Evolutionary conservation across 164 flowering plant genomes (phyloP), one percentile per base, ranked within the genome.

Genomic region (Houttuynia cordata): DNA sequence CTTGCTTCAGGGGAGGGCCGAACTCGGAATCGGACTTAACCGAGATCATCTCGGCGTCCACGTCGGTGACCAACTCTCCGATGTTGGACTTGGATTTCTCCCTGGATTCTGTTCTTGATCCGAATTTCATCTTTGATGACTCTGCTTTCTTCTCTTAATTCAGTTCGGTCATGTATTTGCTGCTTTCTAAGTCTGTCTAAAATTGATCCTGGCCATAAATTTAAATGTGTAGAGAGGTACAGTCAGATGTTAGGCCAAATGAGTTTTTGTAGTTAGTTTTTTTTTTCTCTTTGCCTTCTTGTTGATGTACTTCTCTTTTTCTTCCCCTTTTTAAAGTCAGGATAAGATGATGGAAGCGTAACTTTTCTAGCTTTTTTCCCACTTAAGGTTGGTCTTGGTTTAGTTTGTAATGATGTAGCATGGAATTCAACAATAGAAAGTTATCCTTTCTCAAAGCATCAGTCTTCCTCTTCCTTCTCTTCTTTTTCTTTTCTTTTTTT

Each of bases 11-110:
- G 61, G 74, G 69, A 54, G n/a, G 56, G 55, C 67, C 59, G 9
- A 58, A 52, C 24, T 41, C 63, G 30, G 73, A 64, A 58, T 78
- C 83, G 30, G 86, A 83, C 56, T 60, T 71, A 51, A 64, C 73
- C 15, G 89, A 80, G 57, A 77, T 82, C 20, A 34, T 82, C 34
- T 88, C 97, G 21, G 82, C 81, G 19, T 71, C 78, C 53, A 77
- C 84, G 56, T 83, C 91, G 7, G 62, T 78, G 21, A 64, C 86
- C 57, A 81, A 79, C 50, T 85, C 98, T 53, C 84, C 91, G 7
- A 71, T 74, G 47, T 21, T 73, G n/a, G 86, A 83, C 59, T 56
- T 72, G 10, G 91, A 81, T 56, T 61, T 81, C 72, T 51, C 73
- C 0, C 70, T 75, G 47, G 81, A 70, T 18, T 50, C 64, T 5